Conservation (phyloP, 2,329 filamentous ascomycete species). For the Trichoderma asperellum region DNA sequence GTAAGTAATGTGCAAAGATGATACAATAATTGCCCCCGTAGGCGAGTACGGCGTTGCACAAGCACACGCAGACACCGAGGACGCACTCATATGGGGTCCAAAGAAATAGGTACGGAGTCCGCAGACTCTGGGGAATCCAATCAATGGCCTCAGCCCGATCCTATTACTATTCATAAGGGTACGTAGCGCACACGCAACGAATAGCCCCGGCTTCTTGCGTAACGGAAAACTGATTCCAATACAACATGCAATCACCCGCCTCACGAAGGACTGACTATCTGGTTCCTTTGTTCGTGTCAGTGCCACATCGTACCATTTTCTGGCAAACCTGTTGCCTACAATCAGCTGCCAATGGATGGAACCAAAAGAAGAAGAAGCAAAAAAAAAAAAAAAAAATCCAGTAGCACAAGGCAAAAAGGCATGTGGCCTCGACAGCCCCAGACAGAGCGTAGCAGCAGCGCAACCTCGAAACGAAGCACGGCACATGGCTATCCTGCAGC, state of each 20-base stretch:
- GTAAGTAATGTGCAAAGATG: background rate
- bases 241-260: background rate
- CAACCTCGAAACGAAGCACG: background rate
- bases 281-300: background rate
- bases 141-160: background rate
- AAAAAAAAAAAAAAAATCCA: background rate
- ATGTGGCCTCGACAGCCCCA: conserved; percentile 11
- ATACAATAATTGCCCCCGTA: background rate
- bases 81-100: background rate
- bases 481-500: background rate
- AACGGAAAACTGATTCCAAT: background rate
- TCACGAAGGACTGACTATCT: background rate
- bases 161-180: too few species aligned
- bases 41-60: conserved; percentile 17
- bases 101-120: conserved; percentile 5
- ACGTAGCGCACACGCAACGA: background rate
- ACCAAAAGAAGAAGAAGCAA: background rate
- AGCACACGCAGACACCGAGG: background rate
- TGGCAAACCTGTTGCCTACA: background rate
- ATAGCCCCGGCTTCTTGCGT: background rate
- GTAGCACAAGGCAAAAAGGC: background rate
- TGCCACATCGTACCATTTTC: background rate
- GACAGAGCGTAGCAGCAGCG: conserved; percentile 9
- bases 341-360: background rate
- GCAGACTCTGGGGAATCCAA: conserved; percentile 13